Percentiles rank a stretch among this genome's conserved stretches.
These are phyloP conservation scores for Chenopodium quinoa DNA, from an alignment of 148 eudicot species.

Conservation along the genomic window DNA sequence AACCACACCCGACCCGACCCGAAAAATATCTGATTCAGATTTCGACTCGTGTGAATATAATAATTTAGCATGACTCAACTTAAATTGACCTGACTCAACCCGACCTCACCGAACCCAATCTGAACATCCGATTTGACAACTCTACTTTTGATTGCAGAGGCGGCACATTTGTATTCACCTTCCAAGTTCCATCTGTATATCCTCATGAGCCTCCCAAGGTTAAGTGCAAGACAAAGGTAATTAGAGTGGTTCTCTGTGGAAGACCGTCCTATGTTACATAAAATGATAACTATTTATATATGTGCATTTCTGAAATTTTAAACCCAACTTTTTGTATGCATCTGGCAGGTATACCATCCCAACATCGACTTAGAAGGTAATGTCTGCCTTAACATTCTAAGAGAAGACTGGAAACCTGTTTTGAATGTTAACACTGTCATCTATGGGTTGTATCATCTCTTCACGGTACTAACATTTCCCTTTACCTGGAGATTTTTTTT, in stretches of 20 bases:
- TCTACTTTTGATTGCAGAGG: conserved; percentile 35
- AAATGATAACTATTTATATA: neutral
- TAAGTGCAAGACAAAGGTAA: conserved; percentile 66
- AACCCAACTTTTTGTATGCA: neutral
- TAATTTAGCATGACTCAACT: too few species aligned
- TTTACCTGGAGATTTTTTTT: neutral
- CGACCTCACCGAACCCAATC: too few species aligned
- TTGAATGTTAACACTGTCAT: conserved; percentile 70
- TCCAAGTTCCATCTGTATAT: conserved; percentile 51
- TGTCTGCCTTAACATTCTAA: conserved; percentile 86
- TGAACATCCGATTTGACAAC: too few species aligned
- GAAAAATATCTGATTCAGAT: too few species aligned
- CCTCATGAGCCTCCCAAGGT: conserved; percentile 68
- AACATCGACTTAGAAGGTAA: conserved; percentile 92
- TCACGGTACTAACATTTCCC: conserved; percentile 49
- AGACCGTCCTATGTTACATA: neutral
- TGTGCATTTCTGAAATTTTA: neutral
- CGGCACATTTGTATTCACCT: conserved; percentile 50
- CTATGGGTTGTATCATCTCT: conserved; percentile 70
- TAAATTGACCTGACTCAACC: too few species aligned
- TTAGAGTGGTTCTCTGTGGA: conserved; percentile 4
- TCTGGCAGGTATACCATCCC: conserved; percentile 71
- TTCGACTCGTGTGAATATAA: too few species aligned
- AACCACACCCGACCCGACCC: too few species aligned
- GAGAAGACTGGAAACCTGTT: conserved; percentile 97